Base-by-base conservation (phyloP, 2,329 filamentous ascomycete genomes). In the Penicillium sp. region DNA sequence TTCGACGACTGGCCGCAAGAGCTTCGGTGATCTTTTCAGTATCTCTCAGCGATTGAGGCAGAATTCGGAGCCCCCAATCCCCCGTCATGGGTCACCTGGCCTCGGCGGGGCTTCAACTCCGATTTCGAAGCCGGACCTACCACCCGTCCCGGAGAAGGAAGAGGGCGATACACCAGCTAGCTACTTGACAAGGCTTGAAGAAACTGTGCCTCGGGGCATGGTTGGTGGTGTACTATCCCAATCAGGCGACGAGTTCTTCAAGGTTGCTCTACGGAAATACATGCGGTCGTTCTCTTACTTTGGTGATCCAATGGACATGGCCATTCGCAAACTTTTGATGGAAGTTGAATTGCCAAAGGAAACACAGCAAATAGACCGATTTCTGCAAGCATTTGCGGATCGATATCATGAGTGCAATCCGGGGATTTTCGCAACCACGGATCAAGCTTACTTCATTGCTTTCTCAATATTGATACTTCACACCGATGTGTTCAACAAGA, bases 401-500 rank as follows among this genome's bases (percentile, higher is more conserved):
- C 86, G 95, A 57, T 99, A 99, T 73, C 91, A 98, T 71, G 95
- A 99, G 75, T 99, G 95, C 77, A 99, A 99, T 67, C 95, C 95
- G 2, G 93, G 95, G 39, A 96, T 99, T 59, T 99, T 96, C 75
- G 85, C 89, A 25, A 88, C 88, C 33, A 87, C 64, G 67, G 95
- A 98, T 69, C 92, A 97, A 76, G 93, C 95, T n/a, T 97, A 98
- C 73, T 96, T 98, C 69, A 93, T 98, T 62, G 92, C 93, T 16
- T 99, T 99, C 72, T 98, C 93, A 2, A 87, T 99, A 55, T 85
- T 99, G 58, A 97, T 99, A 65, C 81, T 99, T 33, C 95, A 99
- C 68, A 98, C 95, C 0, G 95, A 99, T 71, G 91, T 96, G n/a
- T 98, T 98, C 85, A 99, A 99, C 81, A 96, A 96, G 77, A 99